A percentile compares a stretch with the other conserved stretches of the same genome.
phyloP scores from a whole-genome alignment of 2,329 filamentous ascomycete species.

The Fusarium sp. region DNA sequence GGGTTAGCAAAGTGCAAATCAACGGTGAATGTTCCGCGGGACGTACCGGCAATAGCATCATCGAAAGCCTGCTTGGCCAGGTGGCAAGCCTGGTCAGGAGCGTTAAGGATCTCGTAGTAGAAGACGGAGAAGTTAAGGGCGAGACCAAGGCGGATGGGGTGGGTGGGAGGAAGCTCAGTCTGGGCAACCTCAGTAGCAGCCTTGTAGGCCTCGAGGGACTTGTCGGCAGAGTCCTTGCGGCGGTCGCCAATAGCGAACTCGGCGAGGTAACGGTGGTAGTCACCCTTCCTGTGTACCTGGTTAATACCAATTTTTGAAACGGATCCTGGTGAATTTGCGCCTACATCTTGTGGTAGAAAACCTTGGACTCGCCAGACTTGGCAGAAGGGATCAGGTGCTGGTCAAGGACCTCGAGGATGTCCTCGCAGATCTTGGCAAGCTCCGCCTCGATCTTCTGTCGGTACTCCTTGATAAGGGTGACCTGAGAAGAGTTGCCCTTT shows the following conservation, averaged over 20 bases:
- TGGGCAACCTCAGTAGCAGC: constrained; percentile 98
- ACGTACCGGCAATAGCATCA: constrained; percentile 85
- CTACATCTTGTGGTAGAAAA: constrained; percentile 99
- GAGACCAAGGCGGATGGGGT: constrained; percentile 97
- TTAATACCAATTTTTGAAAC: constrained; percentile 65
- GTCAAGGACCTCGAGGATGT: constrained; percentile 95
- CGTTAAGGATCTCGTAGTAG: constrained; percentile 99
- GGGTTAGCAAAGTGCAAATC: constrained; percentile 3
- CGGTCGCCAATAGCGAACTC: constrained; percentile 94
- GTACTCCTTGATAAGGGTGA: constrained; percentile 94
- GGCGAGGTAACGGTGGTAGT: constrained; percentile 95
- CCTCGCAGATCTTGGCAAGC: constrained; percentile 97
- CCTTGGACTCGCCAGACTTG: constrained; percentile 97
- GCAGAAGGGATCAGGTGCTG: constrained; percentile 94
- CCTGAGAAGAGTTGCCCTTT: constrained; percentile 97
- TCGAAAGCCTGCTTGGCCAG: constrained; percentile 99
- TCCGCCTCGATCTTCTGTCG: constrained; percentile 98
- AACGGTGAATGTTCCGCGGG: not conserved
- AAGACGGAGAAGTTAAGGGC: constrained; percentile 99
- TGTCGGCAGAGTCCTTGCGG: constrained; percentile 87
- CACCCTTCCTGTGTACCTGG: constrained; percentile 80
- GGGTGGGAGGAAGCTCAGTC: constrained; percentile 95
- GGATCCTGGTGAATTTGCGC: constrained; percentile 78
- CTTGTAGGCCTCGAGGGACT: constrained; percentile 97
- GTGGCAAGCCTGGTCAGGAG: constrained; percentile 97